Base-by-base conservation (phyloP, 139 green algal species). In the Picochlorum sp. region DNA sequence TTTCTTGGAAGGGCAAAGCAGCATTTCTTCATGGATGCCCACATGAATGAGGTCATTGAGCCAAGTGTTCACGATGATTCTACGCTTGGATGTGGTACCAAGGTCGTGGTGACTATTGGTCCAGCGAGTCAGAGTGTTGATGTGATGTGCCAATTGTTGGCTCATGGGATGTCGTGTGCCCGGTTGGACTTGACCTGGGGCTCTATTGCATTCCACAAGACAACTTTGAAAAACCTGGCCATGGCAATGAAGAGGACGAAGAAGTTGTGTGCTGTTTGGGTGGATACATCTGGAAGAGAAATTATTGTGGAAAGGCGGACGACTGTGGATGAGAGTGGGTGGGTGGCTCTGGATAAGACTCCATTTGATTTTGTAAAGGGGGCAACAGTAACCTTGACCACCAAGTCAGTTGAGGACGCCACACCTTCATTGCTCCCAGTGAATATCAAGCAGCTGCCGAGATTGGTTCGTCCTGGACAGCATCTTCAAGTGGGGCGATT, bases 181-280 rank as follows among this genome's bases (percentile, higher is more conserved):
- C 68, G 83, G 20, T 38, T 95, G 23, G 89, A 96, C 75, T 70
- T 96, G 16, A 92, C 79, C 24, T 91, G 71, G 69, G 74, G 72
- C 10, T 50, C 70, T 10, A 26, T 64, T 63, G 77, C 83, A 31
- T 86, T 83, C 60, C 85, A 95, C 65, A 79, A 81, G 26, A 55
- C 75, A 44, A 82, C 78, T 2, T 62, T 94, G 23, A 49, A 79
- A 14, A 94, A 95, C 60, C 67, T 96, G 26, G 59, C 71, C 2
- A 45, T 61, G 16, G 89, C 89, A 5, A 81, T 88, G 74, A 52
- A 64, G 26, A 64, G 67, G 26, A 91, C 86, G 1, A 64, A 77
- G 28, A 66, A 49, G 23, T 69, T 93, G 57, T 92, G 88, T 72
- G 85, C 81, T 47, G 81, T 91, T 4, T 85, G 90, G 59, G 38